Evolutionary conservation across 2,329 filamentous ascomycete genomes (phyloP).

Genomic region (Aspergillus pseudoterreus): DNA sequence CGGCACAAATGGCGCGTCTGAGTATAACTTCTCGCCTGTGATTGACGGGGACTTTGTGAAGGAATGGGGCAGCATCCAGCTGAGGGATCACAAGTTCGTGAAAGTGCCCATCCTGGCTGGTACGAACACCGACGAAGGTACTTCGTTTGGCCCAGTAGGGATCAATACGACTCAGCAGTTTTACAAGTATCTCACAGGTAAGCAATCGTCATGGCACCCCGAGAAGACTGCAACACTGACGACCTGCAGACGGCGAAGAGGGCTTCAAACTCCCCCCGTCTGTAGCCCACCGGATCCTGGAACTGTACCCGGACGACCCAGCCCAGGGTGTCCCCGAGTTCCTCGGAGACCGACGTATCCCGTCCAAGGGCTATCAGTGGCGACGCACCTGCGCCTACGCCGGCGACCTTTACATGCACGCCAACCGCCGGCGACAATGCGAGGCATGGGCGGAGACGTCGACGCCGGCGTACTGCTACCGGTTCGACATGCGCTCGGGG

Average conservation of each 20-base stretch:
- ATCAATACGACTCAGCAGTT: constrained; percentile 57
- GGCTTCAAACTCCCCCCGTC: constrained; percentile 20
- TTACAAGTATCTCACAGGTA: constrained; percentile 36
- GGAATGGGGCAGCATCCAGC: constrained; percentile 51
- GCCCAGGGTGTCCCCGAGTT: constrained; percentile 47
- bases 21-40: constrained; percentile 36
- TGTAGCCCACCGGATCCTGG: constrained; percentile 41
- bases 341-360: constrained; percentile 30
- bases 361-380: constrained; percentile 46
- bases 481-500: constrained; percentile 54
- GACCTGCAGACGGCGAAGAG: constrained; percentile 19
- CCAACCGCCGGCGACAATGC: constrained; percentile 51
- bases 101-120: constrained; percentile 62
- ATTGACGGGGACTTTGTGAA: constrained; percentile 57
- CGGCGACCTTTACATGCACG: constrained; percentile 56
- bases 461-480: constrained; percentile 57
- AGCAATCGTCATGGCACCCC: neutral
- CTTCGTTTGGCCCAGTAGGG: constrained; percentile 50
- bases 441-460: constrained; percentile 48
- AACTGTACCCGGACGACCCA: constrained; percentile 53
- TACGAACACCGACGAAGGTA: constrained; percentile 64
- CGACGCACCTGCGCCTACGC: constrained; percentile 53
- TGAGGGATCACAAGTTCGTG: constrained; percentile 58
- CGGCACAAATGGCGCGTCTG: constrained; percentile 31
- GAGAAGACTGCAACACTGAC: constrained; percentile 8